A percentile compares a stretch with the other conserved stretches of the same genome.
Conservation (phyloP, 1,284 basidiomycete species). For the Leccinum subrobustum region DNA sequence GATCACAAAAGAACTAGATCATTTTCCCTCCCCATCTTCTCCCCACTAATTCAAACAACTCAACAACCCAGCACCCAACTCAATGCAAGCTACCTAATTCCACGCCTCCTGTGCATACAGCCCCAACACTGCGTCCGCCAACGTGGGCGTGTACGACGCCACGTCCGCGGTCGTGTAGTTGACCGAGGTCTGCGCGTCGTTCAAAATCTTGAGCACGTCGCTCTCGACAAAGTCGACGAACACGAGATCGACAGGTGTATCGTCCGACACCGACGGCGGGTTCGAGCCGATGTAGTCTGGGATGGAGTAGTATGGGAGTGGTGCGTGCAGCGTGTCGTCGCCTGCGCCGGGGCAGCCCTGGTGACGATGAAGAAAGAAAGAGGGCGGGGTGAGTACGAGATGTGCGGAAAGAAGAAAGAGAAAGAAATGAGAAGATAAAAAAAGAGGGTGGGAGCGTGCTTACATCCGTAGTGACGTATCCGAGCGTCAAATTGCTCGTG, state of each 20-base stretch:
- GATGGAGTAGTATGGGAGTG: constrained; percentile 51
- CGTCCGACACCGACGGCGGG: constrained; percentile 47
- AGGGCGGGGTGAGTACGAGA: background rate
- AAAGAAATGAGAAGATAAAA: background rate
- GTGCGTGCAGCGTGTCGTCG: constrained; percentile 62
- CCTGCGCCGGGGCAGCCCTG: constrained; percentile 70
- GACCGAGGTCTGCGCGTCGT: constrained; percentile 49
- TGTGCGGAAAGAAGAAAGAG: background rate
- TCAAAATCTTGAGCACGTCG: constrained; percentile 54
- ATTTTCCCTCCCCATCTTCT: background rate
- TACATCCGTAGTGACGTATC: constrained; percentile 75
- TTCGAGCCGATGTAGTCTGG: constrained; percentile 63
- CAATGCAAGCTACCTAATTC: constrained; percentile 40
- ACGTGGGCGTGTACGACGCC: constrained; percentile 47
- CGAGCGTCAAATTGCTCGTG: constrained; percentile 52
- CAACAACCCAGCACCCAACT: background rate
- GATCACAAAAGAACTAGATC: background rate
- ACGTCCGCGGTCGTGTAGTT: constrained; percentile 54
- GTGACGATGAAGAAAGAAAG: background rate
- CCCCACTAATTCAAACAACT: background rate
- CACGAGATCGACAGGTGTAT: constrained; percentile 62
- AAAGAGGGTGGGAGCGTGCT: constrained; percentile 21
- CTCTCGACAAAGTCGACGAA: constrained; percentile 66
- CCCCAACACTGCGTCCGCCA: constrained; percentile 53
- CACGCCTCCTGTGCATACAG: constrained; percentile 59